Percentiles rank a stretch among this genome's conserved stretches.
phyloP scores from a whole-genome alignment of 2,329 filamentous ascomycete genomes.

The Waltergamsia citrina region DNA sequence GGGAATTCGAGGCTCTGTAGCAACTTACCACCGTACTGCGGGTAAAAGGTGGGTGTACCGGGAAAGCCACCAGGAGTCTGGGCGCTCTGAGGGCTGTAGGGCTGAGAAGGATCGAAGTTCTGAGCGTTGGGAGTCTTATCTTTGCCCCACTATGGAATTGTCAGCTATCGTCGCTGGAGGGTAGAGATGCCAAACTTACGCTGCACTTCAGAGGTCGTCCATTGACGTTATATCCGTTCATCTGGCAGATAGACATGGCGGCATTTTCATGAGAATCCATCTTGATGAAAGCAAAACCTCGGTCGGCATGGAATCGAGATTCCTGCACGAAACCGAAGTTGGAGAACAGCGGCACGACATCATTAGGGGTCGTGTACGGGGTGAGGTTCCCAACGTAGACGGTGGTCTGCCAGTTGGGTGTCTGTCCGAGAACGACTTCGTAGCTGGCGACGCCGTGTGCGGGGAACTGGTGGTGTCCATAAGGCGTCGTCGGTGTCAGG shows the following conservation, averaged over 20 bases:
- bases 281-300: slow-evolving; percentile 97
- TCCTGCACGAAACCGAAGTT: slow-evolving; percentile 98
- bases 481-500: slow-evolving; percentile 94
- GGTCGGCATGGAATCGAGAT: slow-evolving; percentile 94
- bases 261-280: slow-evolving; percentile 99
- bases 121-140: slow-evolving; percentile 77
- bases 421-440: slow-evolving; percentile 93
- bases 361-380: slow-evolving; percentile 92
- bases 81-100: slow-evolving; percentile 64
- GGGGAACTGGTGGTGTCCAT: slow-evolving; percentile 95
- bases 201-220: slow-evolving; percentile 96
- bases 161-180: slow-evolving; percentile 16
- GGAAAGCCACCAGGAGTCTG: slow-evolving; percentile 64
- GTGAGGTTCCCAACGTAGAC: slow-evolving; percentile 97
- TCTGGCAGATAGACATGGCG: slow-evolving; percentile 94
- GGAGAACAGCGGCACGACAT: slow-evolving; percentile 95
- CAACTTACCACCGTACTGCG: slow-evolving; percentile 76
- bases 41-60: slow-evolving; percentile 80
- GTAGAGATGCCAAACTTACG: slow-evolving; percentile 52
- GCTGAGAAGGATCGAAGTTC: slow-evolving; percentile 68
- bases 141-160: slow-evolving; percentile 77
- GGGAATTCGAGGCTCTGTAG: slow-evolving; percentile 5
- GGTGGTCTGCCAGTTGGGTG: slow-evolving; percentile 95
- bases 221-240: slow-evolving; percentile 97
- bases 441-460: slow-evolving; percentile 95